Evolutionary conservation across 2,329 filamentous ascomycete species (phyloP), one percentile per base, ranked within the genome.

Genomic region (Microascus cirrosus): DNA sequence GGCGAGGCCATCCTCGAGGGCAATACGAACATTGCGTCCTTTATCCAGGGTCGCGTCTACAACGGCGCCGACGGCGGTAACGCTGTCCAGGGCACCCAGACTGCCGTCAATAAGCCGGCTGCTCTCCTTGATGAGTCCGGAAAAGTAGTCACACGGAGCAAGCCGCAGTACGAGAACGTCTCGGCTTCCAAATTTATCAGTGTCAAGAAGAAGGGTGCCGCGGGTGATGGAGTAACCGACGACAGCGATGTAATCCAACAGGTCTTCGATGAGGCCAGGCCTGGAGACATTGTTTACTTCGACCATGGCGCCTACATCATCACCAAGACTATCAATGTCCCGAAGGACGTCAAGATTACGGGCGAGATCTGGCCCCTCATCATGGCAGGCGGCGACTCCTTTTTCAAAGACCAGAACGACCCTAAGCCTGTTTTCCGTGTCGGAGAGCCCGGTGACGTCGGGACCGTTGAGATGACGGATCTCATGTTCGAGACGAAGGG

Each of bases 301-400:
- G 86, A 90, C 66, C 84, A 87, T 65, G 89, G 89, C 58, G 80
- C 85, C 55, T 90, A 92, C 69, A 70, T 88, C 58, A 74, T 92
- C 63, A 84, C 81, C 51, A 77, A 82, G 63, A 92, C 88, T 1
- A 74, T 92, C 69, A 80, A 81, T 63, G 78, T 92, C 10, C 88
- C 88, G 59, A 87, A 87, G 76, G 82, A 90, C 66, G 84, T 93
- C 74, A 88, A 86, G 73, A 92, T 97, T 68, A 89, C 89, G 8
- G 93, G 93, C 65, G 91, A 96, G 73, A 85, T 95, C 68, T 96
- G 90, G 89, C 87, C 93, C 2, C 74, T 95, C 61, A 87, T 97
- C 70, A 87, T 96, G 79, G 92, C 90, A 28, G 82, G 85, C 55
- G 92, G 92, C 57, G 68, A 74, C 65, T 78, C 73, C 36, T 78